phyloP scores from a whole-genome alignment of 2,329 filamentous ascomycete genomes.

The Pezicula carpinea region DNA sequence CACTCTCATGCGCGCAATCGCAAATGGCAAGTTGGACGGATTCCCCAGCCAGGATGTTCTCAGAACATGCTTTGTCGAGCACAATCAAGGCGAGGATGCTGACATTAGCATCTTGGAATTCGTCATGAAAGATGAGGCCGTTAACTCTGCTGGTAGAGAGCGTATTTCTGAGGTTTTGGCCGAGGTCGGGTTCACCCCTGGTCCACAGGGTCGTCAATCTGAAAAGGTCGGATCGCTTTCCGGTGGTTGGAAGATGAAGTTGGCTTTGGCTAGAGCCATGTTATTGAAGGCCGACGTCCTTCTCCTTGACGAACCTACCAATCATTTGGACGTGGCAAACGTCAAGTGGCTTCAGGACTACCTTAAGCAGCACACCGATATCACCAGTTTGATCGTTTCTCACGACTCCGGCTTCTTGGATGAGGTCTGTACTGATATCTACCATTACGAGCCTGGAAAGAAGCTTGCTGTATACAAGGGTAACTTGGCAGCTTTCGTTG shows the following conservation, averaged over 20 bases:
- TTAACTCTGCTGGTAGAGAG: conserved; percentile 71
- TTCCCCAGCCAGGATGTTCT: conserved; percentile 91
- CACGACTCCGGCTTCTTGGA: conserved; percentile 98
- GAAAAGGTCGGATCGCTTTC: conserved; percentile 92
- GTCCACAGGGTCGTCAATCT: conserved; percentile 81
- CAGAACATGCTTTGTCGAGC: conserved; percentile 96
- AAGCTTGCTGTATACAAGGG: conserved; percentile 86
- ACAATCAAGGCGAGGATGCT: conserved; percentile 97
- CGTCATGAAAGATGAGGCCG: conserved; percentile 81
- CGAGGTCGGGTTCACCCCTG: conserved; percentile 90
- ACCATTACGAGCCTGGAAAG: conserved; percentile 95
- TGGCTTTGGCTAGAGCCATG: conserved; percentile 94
- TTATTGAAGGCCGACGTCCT: conserved; percentile 94
- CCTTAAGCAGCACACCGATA: conserved; percentile 90
- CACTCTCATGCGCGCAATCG: conserved; percentile 97
- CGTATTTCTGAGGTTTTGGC: conserved; percentile 79
- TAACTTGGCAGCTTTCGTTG: conserved; percentile 79
- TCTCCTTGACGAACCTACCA: conserved; percentile 95
- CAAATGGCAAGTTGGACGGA: conserved; percentile 91
- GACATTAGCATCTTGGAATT: conserved; percentile 95
- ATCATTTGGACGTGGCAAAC: conserved; percentile 94
- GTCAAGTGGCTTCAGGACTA: conserved; percentile 96
- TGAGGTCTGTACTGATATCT: conserved; percentile 96
- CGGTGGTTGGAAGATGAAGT: conserved; percentile 99
- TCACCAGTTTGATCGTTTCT: conserved; percentile 94